These are phyloP conservation scores for Penicillium olsonii DNA, from an alignment of 2,329 filamentous ascomycete genomes.

Conservation along the genomic window DNA sequence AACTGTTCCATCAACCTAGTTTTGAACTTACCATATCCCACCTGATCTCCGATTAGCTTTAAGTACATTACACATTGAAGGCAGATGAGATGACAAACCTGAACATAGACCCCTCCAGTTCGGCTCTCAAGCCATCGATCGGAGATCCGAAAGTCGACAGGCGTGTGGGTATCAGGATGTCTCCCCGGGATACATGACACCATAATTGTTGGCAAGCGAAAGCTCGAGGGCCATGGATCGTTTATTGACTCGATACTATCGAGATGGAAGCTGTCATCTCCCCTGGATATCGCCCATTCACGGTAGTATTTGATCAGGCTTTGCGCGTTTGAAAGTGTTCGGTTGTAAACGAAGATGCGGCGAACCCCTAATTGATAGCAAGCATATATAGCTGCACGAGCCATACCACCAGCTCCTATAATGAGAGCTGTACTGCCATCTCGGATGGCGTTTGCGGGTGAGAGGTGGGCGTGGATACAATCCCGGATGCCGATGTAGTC, in stretches of 20 bases:
- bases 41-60: neutral
- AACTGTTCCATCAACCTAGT: conserved; percentile 20
- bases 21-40: conserved; percentile 19
- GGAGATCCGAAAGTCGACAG: conserved; percentile 15
- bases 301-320: conserved; percentile 21
- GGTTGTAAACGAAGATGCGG: conserved; percentile 31
- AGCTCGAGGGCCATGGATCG: conserved; percentile 19
- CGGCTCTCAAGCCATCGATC: conserved; percentile 24
- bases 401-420: conserved; percentile 30
- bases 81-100: conserved; percentile 13
- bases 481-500: conserved; percentile 31
- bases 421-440: conserved; percentile 24
- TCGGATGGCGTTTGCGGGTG: conserved; percentile 26
- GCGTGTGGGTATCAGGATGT: conserved; percentile 12
- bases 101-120: conserved; percentile 26
- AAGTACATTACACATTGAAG: neutral
- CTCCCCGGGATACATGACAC: conserved; percentile 23
- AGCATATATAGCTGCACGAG: conserved; percentile 31
- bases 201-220: conserved; percentile 23
- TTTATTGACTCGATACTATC: conserved; percentile 13
- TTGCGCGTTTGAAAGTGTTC: conserved; percentile 21
- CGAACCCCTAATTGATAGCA: conserved; percentile 24
- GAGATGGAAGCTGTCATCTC: conserved; percentile 3
- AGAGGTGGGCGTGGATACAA: conserved; percentile 28
- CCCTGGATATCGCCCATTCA: conserved; percentile 13